Conservation (phyloP, 2,329 filamentous ascomycete species). For the Fusarium verticillioides region DNA sequence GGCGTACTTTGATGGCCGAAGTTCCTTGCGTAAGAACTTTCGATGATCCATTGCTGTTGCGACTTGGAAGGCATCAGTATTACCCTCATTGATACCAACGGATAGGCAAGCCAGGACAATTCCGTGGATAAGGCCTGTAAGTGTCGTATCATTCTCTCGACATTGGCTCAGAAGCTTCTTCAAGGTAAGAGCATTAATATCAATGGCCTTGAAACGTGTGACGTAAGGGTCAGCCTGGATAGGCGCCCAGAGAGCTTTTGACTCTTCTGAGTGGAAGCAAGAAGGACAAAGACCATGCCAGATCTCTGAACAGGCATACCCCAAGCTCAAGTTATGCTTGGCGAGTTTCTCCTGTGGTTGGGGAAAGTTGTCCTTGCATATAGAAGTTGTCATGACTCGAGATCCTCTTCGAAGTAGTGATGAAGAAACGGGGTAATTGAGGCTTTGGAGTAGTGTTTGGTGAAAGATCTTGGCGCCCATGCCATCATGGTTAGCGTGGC, state of each 20-base stretch:
- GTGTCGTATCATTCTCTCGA: background rate
- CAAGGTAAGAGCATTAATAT: accelerated
- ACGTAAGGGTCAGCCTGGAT: background rate
- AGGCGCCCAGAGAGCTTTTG: background rate
- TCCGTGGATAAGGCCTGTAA: background rate
- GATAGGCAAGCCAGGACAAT: background rate
- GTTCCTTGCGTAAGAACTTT: background rate
- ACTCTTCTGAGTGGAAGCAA: background rate
- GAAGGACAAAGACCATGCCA: conserved; percentile 1
- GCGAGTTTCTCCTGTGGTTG: conserved; percentile 7
- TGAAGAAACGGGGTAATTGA: background rate
- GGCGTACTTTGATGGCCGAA: background rate
- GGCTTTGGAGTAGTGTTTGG: background rate
- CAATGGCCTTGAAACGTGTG: background rate
- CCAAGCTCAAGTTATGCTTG: conserved; percentile 1
- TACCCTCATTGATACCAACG: background rate
- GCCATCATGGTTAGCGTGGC: background rate
- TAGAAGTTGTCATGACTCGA: background rate
- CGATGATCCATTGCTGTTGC: conserved; percentile 1
- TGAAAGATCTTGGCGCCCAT: conserved; percentile 13
- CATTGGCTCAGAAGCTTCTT: background rate
- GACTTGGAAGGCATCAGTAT: background rate
- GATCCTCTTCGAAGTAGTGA: background rate
- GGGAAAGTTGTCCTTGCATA: background rate
- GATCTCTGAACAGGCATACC: background rate